Evolutionary conservation across 1,139 yeast genomes (phyloP).

Genomic region (Geotrichum citri-aurantii): DNA sequence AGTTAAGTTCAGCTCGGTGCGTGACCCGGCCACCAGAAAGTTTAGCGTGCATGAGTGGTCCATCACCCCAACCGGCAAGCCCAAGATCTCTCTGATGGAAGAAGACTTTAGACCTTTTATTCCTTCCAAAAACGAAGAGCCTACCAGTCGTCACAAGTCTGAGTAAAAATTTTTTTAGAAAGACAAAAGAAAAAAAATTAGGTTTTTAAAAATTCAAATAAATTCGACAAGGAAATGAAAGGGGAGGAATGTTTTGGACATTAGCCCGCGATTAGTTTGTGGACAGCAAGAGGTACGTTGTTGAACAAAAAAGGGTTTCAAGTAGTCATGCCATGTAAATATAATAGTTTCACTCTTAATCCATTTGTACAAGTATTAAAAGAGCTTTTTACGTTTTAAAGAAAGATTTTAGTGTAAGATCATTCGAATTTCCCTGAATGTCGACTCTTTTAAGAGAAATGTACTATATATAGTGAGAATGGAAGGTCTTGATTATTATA

Average conservation of each 20-base stretch:
- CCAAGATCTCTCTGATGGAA: constrained; percentile 29
- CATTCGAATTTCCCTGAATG: no score
- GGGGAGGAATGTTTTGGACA: not conserved
- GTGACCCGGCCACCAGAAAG: constrained; percentile 27
- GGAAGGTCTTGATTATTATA: no score
- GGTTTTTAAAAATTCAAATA: no score
- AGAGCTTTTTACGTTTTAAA: no score
- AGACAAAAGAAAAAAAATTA: no score
- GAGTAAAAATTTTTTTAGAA: no score
- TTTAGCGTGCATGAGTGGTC: constrained; percentile 37
- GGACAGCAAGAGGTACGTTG: no score
- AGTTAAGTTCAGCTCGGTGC: constrained; percentile 36
- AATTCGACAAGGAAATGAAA: no score
- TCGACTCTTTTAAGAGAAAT: no score
- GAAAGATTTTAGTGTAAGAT: no score
- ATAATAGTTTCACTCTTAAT: not conserved
- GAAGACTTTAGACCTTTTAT: constrained; percentile 37
- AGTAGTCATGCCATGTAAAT: not conserved
- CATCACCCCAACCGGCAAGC: constrained; percentile 26
- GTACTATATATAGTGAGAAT: no score
- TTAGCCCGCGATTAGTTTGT: not conserved
- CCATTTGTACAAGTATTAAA: not conserved
- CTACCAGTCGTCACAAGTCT: constrained; percentile 24
- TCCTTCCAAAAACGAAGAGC: constrained; percentile 33
- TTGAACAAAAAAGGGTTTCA: no score